Base-by-base conservation (phyloP, 148 eudicot species). In the Hydrangea macrophylla region DNA sequence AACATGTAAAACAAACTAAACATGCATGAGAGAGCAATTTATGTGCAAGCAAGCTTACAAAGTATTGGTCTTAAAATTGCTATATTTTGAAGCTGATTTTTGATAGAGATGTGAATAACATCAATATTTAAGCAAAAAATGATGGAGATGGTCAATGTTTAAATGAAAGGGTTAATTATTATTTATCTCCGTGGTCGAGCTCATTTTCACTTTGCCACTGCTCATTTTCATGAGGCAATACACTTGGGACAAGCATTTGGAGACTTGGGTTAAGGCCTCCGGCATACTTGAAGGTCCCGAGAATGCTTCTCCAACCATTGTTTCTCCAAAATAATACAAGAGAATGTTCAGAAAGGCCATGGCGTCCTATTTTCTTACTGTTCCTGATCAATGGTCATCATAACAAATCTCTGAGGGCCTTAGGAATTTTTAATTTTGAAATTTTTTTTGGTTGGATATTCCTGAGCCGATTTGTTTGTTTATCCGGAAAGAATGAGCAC, bases 251-350 rank as follows among this genome's bases (percentile, higher is more conserved):
- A 91, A 94, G 84, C 99, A 94, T 75, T 82, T 94, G 17, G 99
- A 94, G 90, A 94, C 99, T 13, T 94, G 99, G 99, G 99, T 91
- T 6, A 94, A 94, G 83, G 93, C 97, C 27, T 89, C 99, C 9
- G 99, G 99, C 48, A 84, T 94, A 61, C 83, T 94, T 0, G 99
- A 96, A 5, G 97, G 99, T n/a, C 86, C 89, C 3, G 91, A 80
- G 78, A 88, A 89, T 30, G 86, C 86, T 54, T 82, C 97, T 3
- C 99, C 99, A 7, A 91, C 99, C 28, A 91, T 94, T 48, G 65
- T 94, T 66, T 94, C 99, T 53, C 99, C 99, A 0, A 85, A 81
- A 70, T 90, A 91, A 73, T 94, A 94, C 86, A 94, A 94, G 87
- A 84, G 69, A 71, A 82, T 97, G 67, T 94, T 94, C 79, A 80